Evolutionary conservation across 176 grass and related monocot species (phyloP).

Genomic region (Otatea glauca): DNA sequence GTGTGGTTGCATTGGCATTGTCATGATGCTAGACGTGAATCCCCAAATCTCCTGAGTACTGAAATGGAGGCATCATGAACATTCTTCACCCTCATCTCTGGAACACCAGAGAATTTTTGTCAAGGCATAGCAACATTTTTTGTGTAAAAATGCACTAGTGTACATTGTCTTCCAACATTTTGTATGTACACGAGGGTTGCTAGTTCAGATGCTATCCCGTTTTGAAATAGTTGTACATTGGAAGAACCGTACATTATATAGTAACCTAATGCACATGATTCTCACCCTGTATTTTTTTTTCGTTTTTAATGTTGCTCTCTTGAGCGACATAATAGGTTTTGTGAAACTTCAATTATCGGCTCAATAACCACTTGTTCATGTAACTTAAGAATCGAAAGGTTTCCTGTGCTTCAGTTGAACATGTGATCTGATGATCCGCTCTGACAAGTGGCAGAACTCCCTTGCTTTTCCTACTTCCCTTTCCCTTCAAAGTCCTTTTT

Average conservation of each 20-base stretch:
- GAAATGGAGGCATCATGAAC: conserved; percentile 1
- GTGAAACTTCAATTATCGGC: background rate
- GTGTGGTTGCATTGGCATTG: conserved; percentile 14
- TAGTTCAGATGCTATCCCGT: conserved; percentile 20
- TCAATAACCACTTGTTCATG: background rate
- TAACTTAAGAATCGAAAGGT: too few species aligned
- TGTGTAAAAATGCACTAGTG: background rate
- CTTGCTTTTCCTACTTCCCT: too few species aligned
- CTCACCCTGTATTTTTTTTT: background rate
- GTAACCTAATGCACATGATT: background rate
- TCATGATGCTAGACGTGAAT: conserved; percentile 16
- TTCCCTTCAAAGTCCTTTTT: too few species aligned
- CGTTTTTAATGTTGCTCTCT: background rate
- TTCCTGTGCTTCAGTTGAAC: too few species aligned
- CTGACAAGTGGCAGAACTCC: too few species aligned
- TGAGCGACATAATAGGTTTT: background rate
- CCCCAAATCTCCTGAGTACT: background rate
- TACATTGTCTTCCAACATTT: conserved; percentile 7
- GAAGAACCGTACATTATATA: conserved; percentile 33
- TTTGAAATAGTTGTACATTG: conserved; percentile 35
- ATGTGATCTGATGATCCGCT: too few species aligned
- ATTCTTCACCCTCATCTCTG: background rate
- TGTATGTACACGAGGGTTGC: conserved; percentile 32
- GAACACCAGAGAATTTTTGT: background rate
- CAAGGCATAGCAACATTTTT: background rate